Evolutionary conservation across 2,329 filamentous ascomycete genomes (phyloP).

Genomic region (Phialocephala subalpina): DNA sequence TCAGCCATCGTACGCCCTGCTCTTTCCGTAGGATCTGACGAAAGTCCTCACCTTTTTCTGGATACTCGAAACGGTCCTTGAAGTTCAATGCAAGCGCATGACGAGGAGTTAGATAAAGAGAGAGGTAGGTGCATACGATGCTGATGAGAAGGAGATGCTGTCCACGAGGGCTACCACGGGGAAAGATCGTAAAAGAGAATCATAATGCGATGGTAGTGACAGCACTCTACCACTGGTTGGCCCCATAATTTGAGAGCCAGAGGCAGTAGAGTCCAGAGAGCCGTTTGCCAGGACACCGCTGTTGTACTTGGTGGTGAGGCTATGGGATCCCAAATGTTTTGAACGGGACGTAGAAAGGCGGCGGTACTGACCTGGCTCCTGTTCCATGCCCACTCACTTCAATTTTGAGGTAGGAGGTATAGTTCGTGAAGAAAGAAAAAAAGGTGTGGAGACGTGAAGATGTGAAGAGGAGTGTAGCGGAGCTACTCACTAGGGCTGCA

Average conservation of each 20-base stretch:
- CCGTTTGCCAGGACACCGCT: conserved; percentile 6
- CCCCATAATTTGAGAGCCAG: conserved; percentile 9
- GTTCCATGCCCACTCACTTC: not conserved
- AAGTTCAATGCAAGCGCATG: not conserved
- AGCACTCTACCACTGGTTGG: conserved; percentile 4
- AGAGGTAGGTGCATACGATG: not conserved
- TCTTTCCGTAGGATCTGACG: not conserved
- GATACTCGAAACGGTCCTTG: not conserved
- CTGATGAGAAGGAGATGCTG: conserved; percentile 1
- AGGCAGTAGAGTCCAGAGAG: conserved; percentile 4
- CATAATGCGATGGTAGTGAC: not conserved
- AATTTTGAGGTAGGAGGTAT: not conserved
- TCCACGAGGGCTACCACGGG: not conserved
- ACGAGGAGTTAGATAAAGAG: not conserved
- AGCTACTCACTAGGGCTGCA: not conserved
- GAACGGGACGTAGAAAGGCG: not conserved
- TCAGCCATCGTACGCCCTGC: not conserved
- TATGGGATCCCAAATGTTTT: not conserved
- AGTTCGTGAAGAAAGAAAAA: not conserved
- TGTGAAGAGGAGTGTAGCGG: not conserved
- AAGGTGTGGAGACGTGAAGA: not conserved
- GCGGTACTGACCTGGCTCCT: not conserved
- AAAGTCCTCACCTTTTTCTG: not conserved
- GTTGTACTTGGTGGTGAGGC: not conserved
- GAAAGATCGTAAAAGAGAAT: not conserved